These are phyloP conservation scores for Quercus variabilis DNA, from an alignment of 306 rosid species.

Conservation along the genomic window DNA sequence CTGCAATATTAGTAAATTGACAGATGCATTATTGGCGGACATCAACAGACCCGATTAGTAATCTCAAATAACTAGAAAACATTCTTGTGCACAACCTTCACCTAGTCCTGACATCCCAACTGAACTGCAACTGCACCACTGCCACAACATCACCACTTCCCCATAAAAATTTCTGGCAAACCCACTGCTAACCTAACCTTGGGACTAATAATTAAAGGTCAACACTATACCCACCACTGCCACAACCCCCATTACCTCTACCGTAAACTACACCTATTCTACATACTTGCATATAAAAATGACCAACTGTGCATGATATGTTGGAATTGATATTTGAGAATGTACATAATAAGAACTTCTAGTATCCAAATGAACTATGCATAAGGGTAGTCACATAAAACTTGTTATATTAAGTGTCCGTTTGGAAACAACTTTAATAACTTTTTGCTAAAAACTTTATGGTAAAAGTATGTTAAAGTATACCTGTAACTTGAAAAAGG, in stretches of 20 bases:
- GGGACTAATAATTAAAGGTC: neutral
- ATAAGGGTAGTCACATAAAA: constrained; percentile 2
- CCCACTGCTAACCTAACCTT: neutral
- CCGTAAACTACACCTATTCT: no score
- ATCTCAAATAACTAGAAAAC: neutral
- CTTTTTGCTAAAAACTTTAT: no score
- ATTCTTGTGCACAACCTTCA: neutral
- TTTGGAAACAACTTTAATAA: no score
- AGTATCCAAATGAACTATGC: constrained; percentile 13
- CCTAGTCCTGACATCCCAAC: neutral
- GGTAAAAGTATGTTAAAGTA: no score
- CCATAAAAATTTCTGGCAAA: neutral
- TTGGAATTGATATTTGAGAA: no score
- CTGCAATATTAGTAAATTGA: neutral
- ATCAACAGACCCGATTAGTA: neutral
- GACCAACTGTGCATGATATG: no score
- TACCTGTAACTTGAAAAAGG: no score
- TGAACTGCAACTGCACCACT: neutral
- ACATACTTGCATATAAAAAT: no score
- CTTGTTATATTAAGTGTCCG: neutral
- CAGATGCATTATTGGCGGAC: neutral
- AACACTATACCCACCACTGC: neutral
- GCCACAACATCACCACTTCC: neutral
- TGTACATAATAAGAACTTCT: neutral
- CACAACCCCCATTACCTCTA: neutral